Conservation (phyloP, 1,139 yeast species). For the Taiozyma sp. region DNA sequence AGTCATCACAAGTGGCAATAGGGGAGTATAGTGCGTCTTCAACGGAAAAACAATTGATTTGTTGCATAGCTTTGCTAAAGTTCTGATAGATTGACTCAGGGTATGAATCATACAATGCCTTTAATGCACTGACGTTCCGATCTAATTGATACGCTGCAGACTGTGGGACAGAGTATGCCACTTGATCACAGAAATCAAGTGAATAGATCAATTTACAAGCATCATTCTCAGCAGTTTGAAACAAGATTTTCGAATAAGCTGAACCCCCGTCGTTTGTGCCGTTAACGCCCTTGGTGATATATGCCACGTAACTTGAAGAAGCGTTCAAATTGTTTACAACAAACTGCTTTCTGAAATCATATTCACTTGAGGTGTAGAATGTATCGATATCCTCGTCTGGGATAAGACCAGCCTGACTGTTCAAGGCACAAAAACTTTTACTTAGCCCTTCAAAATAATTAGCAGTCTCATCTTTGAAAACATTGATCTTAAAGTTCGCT, state of each 20-base stretch:
- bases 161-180: slow-evolving; percentile 87
- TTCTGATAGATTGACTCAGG: slow-evolving; percentile 55
- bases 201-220: slow-evolving; percentile 75
- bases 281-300: slow-evolving; percentile 49
- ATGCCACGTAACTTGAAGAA: slow-evolving; percentile 63
- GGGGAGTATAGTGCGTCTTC: slow-evolving; percentile 73
- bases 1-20: slow-evolving; percentile 64
- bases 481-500: slow-evolving; percentile 36
- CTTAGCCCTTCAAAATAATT: slow-evolving; percentile 40
- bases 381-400: slow-evolving; percentile 28
- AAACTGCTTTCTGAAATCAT: slow-evolving; percentile 54
- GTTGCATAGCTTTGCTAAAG: slow-evolving; percentile 74
- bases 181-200: slow-evolving; percentile 71
- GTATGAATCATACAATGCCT: slow-evolving; percentile 54
- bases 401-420: slow-evolving; percentile 32
- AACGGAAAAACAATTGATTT: slow-evolving; percentile 71
- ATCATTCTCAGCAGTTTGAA: slow-evolving; percentile 51
- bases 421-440: slow-evolving; percentile 72
- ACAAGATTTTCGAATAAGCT: slow-evolving; percentile 53
- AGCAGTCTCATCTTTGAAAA: slow-evolving; percentile 38
- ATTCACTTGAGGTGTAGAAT: slow-evolving; percentile 32
- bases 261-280: slow-evolving; percentile 54
- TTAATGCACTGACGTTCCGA: slow-evolving; percentile 25
- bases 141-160: slow-evolving; percentile 24
- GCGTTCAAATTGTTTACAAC: slow-evolving; percentile 56